These are phyloP conservation scores for Jaltomata sinuosa DNA, from an alignment of 257 asterid species.

Conservation along the genomic window DNA sequence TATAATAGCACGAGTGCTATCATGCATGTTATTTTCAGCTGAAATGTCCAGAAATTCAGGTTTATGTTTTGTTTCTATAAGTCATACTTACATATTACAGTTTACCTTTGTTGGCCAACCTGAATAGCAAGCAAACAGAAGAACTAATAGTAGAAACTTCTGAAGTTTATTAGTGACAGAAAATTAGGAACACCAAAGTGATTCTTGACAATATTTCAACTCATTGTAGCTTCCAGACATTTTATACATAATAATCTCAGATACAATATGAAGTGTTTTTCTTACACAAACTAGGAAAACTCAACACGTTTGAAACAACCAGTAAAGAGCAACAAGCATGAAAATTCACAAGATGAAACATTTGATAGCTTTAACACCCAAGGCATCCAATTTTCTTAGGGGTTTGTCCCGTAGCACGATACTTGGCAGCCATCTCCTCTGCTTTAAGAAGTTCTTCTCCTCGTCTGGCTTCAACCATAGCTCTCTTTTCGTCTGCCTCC, in stretches of 20 bases:
- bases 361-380: conserved; percentile 20
- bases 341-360: conserved; percentile 1
- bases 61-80: not conserved
- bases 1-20: not conserved
- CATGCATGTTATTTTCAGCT: not conserved
- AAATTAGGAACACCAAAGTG: not conserved
- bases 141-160: not conserved
- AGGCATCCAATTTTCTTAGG: conserved; percentile 61
- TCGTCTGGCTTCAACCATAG: conserved; percentile 45
- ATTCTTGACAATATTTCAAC: not conserved
- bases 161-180: not conserved
- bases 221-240: not conserved
- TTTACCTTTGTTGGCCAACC: not conserved
- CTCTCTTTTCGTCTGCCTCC: conserved; percentile 72
- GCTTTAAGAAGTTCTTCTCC: conserved; percentile 63
- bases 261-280: not conserved
- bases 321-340: not conserved
- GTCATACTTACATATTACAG: not conserved
- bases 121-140: not conserved
- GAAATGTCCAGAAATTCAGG: not conserved
- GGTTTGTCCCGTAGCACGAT: conserved; percentile 47
- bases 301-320: not conserved
- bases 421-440: conserved; percentile 62
- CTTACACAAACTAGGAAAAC: not conserved
- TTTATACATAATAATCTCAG: not conserved